Evolutionary conservation across 306 rosid genomes (phyloP), one percentile per base, ranked within the genome.

Genomic region (Fragaria iinumae): DNA sequence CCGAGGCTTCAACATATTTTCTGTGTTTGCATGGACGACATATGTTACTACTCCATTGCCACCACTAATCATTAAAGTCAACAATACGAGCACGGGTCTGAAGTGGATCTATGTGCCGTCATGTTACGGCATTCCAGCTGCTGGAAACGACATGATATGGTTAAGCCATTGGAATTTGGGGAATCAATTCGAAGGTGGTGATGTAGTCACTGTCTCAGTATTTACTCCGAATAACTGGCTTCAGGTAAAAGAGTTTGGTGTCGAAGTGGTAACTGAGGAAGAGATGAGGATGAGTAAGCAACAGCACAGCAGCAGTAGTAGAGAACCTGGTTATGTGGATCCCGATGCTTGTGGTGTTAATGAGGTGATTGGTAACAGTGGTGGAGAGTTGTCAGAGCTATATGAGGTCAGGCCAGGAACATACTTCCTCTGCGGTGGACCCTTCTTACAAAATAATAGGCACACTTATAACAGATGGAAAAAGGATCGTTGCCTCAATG

Each of bases 141-240:
- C 32, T 11, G 68, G 43, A 32, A 17, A 63, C 5, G 68, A 63
- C 45, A 16, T 6, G 69, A 34, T 64, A 64, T 64, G 69, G 44
- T 32, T 64, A 17, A 64, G 69, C 69, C 69, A 64, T 29, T 64
- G 69, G 69, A 34, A 17, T 20, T 32, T 64, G 45, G 69, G 10
- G 69, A 32, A 34, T 34, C 21, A 34, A 29, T 64, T 64, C 4
- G 23, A 64, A 64, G 21, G 12, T 32, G 69, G 69, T 21, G 44
- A 64, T 64, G 44, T 14, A 64, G 69, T 64, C 11, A 14, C 18
- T 32, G 21, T 52, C 18, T 52, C 21, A 18, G 11, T 62, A 6
- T 21, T 4, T 29, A 25, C 55, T 0, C 48, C 13, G 11, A 12
- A 2, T 44, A 44, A 44, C 14, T 44, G 48, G 48, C 13, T 48